Base-by-base conservation (phyloP, 73 alveolate genomes). In the Paramecium primaurelia region DNA sequence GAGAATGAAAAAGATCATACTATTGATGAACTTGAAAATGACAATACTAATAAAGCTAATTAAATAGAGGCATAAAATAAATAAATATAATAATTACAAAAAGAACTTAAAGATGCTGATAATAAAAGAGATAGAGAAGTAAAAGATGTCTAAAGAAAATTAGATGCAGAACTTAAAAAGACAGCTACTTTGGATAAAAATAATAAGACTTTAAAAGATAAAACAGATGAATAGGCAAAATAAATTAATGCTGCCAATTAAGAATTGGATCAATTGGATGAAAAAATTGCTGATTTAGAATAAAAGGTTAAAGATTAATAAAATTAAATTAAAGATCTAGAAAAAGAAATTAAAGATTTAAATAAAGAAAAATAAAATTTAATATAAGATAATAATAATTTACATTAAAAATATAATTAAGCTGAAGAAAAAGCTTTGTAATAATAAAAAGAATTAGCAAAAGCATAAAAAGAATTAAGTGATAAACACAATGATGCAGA, bases 121-220 rank as follows among this genome's bases (percentile, higher is more conserved):
- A 75, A 75, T 75, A 75, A 75, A 16, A 75, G 40, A 75, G 88
- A 75, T 12, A 38, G 68, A 38, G 88, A 75, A 42, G 30, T 80
- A 6, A 80, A 49, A 80, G 91, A 80, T 80, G 51, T 80, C 28
- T 8, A 42, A 26, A 80, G 75, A 26, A 80, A 80, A 47, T 80
- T 80, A 44, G 91, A 80, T 26, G 44, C 71, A 10, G 91, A 80
- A 80, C 28, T 25, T 8, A 80, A 49, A 20, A 80, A 80, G 28
- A 80, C 71, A 28, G 47, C 47, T 40, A 80, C 42, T 20, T 20
- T 32, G 26, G 91, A 80, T 1, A 80, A 80, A 80, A 42, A 20
- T 26, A 14, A 80, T 34, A 80, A 80, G 14, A 49, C 91, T 20
- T 32, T 18, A 16, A 80, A 80, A 47, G 91, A 80, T 80, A 80